phyloP scores from a whole-genome alignment of 2,329 filamentous ascomycete species.

The Aureobasidium sp. region DNA sequence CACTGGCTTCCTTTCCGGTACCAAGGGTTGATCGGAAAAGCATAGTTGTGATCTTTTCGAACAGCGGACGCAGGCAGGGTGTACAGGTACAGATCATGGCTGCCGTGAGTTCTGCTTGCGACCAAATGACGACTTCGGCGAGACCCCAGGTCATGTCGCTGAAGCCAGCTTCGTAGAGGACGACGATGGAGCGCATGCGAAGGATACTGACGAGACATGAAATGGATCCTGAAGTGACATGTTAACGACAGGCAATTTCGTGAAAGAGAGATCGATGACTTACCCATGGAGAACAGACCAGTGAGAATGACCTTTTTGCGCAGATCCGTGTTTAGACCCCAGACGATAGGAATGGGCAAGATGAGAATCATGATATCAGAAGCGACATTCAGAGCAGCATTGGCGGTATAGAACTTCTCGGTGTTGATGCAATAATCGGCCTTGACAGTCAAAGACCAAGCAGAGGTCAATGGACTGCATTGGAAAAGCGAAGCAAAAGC shows the following conservation, averaged over 20 bases:
- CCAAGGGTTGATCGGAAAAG: background rate
- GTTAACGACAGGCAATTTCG: background rate
- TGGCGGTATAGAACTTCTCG: conserved; percentile 3
- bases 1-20: background rate
- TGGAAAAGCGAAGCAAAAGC: background rate
- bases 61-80: conserved; percentile 5
- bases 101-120: background rate
- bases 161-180: background rate
- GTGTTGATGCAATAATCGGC: conserved; percentile 1
- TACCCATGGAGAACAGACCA: conserved; percentile 40
- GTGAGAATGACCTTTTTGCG: conserved; percentile 47
- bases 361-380: conserved; percentile 48
- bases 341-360: conserved; percentile 47
- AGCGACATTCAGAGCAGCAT: conserved; percentile 2
- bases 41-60: background rate
- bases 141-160: conserved; percentile 3
- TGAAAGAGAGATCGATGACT: background rate
- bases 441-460: background rate
- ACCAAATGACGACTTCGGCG: conserved; percentile 1
- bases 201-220: conserved; percentile 10
- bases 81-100: conserved; percentile 9
- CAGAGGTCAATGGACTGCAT: conserved; percentile 2
- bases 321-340: conserved; percentile 39
- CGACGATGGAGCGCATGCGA: conserved; percentile 7
- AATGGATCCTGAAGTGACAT: background rate